Conservation (phyloP, 2,329 filamentous ascomycete species). For the Talaromyces funiculosus region DNA sequence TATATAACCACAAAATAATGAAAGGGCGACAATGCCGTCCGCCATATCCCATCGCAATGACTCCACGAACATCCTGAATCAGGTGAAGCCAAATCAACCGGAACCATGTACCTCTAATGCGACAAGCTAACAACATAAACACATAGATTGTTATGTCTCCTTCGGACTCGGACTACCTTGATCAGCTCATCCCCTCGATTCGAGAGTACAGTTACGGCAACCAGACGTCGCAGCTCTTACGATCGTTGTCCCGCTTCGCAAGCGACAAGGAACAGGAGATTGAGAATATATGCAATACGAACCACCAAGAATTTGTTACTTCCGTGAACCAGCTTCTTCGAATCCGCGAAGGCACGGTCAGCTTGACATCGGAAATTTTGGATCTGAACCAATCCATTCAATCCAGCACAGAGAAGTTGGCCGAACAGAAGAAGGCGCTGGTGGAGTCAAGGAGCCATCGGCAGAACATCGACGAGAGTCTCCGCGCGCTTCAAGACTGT, state of each 20-base stretch:
- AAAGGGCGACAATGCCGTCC: conserved; percentile 28
- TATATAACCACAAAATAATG: not conserved
- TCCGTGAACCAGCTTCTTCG: conserved; percentile 92
- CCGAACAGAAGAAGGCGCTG: conserved; percentile 86
- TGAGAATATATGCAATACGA: conserved; percentile 87
- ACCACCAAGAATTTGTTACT: conserved; percentile 92
- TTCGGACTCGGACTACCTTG: conserved; percentile 88
- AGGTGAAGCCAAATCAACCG: conserved; percentile 23
- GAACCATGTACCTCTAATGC: conserved; percentile 1
- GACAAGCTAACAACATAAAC: conserved; percentile 12
- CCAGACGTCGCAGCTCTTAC: conserved; percentile 65
- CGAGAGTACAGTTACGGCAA: conserved; percentile 79
- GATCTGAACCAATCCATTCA: conserved; percentile 93
- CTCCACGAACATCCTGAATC: conserved; percentile 35
- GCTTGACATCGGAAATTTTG: conserved; percentile 83
- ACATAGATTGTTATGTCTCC: conserved; percentile 82
- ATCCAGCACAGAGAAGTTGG: conserved; percentile 85
- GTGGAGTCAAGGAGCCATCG: conserved; percentile 88
- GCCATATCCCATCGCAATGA: conserved; percentile 30
- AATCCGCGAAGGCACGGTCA: conserved; percentile 84
- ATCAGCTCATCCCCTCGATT: conserved; percentile 89
- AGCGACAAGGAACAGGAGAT: conserved; percentile 85
- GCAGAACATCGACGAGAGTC: conserved; percentile 92
- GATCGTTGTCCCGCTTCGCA: conserved; percentile 74
- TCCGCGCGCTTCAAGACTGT: conserved; percentile 81